These are phyloP conservation scores for Dipteronia dyeriana DNA, from an alignment of 345 rosid species.

Conservation along the genomic window DNA sequence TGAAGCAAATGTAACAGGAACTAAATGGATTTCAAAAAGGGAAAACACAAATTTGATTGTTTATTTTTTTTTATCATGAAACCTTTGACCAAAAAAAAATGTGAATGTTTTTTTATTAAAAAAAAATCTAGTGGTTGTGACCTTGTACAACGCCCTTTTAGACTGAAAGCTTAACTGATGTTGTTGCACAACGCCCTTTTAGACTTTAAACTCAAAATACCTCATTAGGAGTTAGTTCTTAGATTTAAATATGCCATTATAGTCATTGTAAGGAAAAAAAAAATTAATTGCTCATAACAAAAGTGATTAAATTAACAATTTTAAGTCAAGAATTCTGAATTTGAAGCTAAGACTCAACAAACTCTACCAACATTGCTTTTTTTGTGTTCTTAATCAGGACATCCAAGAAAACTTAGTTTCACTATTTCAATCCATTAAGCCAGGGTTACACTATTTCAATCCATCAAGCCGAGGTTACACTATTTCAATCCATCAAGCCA, in stretches of 20 bases:
- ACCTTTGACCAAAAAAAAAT: too few relatives aligned
- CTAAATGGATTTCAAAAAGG: background rate
- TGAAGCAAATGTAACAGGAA: background rate
- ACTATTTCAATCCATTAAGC: background rate
- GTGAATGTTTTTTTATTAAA: background rate
- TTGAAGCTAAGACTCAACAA: too few relatives aligned
- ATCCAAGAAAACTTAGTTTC: background rate
- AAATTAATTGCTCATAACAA: background rate
- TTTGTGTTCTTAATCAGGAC: too few relatives aligned
- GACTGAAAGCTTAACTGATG: background rate
- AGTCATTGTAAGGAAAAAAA: background rate
- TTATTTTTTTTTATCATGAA: too few relatives aligned
- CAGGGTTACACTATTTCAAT: background rate
- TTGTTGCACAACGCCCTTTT: background rate
- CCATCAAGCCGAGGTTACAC: background rate
- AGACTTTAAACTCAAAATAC: background rate
- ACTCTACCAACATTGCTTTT: too few relatives aligned
- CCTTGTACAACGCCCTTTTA: background rate
- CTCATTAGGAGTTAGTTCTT: too few relatives aligned
- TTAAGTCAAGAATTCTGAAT: too few relatives aligned
- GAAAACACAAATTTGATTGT: background rate
- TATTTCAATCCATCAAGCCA: too few relatives aligned
- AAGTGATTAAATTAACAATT: too few relatives aligned
- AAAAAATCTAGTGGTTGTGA: background rate
- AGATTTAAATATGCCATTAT: background rate